Percentiles rank a stretch among this genome's conserved stretches.
phyloP scores from a whole-genome alignment of 2,329 filamentous ascomycete species.

The Aureobasidium uvarum region DNA sequence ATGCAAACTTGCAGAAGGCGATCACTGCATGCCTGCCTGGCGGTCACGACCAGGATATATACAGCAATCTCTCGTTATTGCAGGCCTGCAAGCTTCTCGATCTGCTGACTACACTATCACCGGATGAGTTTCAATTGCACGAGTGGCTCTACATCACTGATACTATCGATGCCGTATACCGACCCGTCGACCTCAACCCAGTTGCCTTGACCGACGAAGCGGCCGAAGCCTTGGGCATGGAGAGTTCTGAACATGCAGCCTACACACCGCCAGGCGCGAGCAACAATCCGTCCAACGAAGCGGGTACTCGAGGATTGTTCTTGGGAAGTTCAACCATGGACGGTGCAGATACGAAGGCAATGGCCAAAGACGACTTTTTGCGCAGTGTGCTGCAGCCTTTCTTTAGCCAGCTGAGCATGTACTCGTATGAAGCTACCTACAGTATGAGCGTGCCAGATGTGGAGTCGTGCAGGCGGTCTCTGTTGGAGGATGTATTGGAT shows the following conservation, averaged over 20 bases:
- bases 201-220: constrained; percentile 81
- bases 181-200: constrained; percentile 65
- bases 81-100: constrained; percentile 95
- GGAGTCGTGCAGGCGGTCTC: constrained; percentile 53
- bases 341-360: constrained; percentile 53
- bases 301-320: constrained; percentile 41
- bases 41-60: constrained; percentile 68
- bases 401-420: constrained; percentile 88
- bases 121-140: constrained; percentile 96
- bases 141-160: constrained; percentile 98
- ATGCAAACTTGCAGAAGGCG: constrained; percentile 76
- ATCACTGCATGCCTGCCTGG: constrained; percentile 71
- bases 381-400: constrained; percentile 80
- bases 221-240: constrained; percentile 66
- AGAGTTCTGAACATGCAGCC: constrained; percentile 36
- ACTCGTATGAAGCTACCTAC: constrained; percentile 89
- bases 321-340: constrained; percentile 57
- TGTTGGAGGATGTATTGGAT: constrained; percentile 39
- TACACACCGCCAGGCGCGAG: constrained; percentile 15
- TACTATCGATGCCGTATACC: constrained; percentile 93
- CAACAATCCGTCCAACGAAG: background rate
- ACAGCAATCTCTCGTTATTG: constrained; percentile 71
- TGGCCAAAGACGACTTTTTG: constrained; percentile 62
- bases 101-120: constrained; percentile 76
- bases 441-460: constrained; percentile 70